Conservation (phyloP, 78 protist genomes). For the Cavenderia fasciculata region DNA sequence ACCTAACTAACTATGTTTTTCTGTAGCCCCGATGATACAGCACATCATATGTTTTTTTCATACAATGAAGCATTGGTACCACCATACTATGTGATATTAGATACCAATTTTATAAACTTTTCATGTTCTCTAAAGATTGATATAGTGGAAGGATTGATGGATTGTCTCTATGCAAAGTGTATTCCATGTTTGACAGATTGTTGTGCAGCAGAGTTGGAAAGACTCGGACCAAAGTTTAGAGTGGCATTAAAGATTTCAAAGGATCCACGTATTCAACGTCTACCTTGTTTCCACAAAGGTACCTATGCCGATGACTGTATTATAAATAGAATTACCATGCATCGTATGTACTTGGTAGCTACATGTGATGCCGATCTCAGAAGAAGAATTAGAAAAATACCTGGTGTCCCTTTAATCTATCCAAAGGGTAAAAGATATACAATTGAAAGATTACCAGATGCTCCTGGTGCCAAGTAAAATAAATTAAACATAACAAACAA, state of each 20-base stretch:
- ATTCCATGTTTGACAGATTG: slow-evolving; percentile 97
- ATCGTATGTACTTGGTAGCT: slow-evolving; percentile 95
- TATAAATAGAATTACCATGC: slow-evolving; percentile 89
- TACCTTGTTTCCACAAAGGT: slow-evolving; percentile 95
- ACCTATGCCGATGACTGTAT: slow-evolving; percentile 99
- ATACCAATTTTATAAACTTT: slow-evolving; percentile 99
- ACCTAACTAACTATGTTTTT: slow-evolving; percentile 1
- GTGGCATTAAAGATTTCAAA: slow-evolving; percentile 93
- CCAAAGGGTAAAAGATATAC: slow-evolving; percentile 88
- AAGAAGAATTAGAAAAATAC: slow-evolving; percentile 96
- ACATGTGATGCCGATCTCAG: slow-evolving; percentile 98
- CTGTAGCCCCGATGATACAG: slow-evolving; percentile 64
- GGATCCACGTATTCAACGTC: slow-evolving; percentile 97
- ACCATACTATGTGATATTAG: slow-evolving; percentile 98
- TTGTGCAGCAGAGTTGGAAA: slow-evolving; percentile 99
- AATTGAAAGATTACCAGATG: slow-evolving; percentile 98
- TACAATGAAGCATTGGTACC: slow-evolving; percentile 98
- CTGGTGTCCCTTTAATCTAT: slow-evolving; percentile 98
- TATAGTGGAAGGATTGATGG: slow-evolving; percentile 93
- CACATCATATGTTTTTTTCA: slow-evolving; percentile 93
- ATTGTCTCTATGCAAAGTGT: slow-evolving; percentile 98
- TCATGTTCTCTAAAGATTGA: slow-evolving; percentile 96
- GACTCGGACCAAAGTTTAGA: slow-evolving; percentile 94
- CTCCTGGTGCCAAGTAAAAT: slow-evolving; percentile 6
- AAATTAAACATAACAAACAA: not conserved